These are phyloP conservation scores for Mycena albidolilacea DNA, from an alignment of 768 basidiomycete species.

Conservation along the genomic window DNA sequence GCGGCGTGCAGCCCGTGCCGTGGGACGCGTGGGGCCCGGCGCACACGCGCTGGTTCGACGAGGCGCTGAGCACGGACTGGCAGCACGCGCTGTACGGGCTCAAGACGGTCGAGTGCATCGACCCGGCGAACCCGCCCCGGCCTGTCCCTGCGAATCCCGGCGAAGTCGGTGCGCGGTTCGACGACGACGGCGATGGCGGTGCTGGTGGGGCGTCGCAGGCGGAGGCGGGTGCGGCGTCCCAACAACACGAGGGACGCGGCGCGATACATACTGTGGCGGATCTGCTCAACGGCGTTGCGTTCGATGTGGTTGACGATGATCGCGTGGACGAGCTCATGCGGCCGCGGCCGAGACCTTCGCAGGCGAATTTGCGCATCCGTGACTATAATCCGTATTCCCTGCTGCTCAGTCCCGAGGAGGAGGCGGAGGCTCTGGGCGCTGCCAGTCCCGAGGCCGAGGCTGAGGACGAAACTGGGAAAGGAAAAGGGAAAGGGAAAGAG, in stretches of 20 bases:
- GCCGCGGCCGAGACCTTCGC: conserved; percentile 8
- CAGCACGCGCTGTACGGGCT: conserved; percentile 69
- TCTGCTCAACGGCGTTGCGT: conserved; percentile 33
- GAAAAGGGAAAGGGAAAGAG: conserved; percentile 44
- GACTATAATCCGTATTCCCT: conserved; percentile 57
- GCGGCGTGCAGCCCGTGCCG: conserved; percentile 47
- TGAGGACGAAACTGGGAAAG: conserved; percentile 14
- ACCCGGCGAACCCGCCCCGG: conserved; percentile 35
- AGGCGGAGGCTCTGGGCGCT: background rate
- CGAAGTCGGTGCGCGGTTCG: conserved; percentile 18
- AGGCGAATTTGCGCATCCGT: conserved; percentile 51
- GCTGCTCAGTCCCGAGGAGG: conserved; percentile 28
- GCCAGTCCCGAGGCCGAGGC: background rate
- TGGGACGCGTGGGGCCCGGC: conserved; percentile 69
- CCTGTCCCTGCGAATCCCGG: conserved; percentile 23
- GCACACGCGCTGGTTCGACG: conserved; percentile 69
- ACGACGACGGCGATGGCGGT: conserved; percentile 17
- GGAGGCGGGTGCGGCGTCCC: too few species aligned
- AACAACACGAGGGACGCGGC: too few species aligned
- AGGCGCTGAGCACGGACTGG: conserved; percentile 66
- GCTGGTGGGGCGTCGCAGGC: conserved; percentile 5
- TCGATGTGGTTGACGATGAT: conserved; percentile 32
- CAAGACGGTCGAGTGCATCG: conserved; percentile 63
- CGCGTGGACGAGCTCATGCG: conserved; percentile 11
- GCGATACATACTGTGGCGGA: conserved; percentile 34